Conservation (phyloP, 2,329 filamentous ascomycete species). For the Trichoderma sp. region DNA sequence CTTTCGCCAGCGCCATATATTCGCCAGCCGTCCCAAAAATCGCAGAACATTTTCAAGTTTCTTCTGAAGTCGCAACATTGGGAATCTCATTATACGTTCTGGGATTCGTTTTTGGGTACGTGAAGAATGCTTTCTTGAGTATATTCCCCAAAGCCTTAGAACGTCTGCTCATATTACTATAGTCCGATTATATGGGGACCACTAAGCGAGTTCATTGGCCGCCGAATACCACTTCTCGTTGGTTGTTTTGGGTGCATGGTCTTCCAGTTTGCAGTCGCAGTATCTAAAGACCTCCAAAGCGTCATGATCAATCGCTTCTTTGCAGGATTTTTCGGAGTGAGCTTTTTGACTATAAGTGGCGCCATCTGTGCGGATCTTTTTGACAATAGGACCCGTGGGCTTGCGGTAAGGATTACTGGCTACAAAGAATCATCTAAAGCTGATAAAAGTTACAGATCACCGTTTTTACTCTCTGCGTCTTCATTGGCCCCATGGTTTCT, state of each 20-base stretch:
- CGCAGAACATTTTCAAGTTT: not conserved
- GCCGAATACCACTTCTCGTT: not conserved
- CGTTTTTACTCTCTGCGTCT: not conserved
- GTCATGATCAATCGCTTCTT: not conserved
- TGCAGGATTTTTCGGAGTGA: not conserved
- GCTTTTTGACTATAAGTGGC: not conserved
- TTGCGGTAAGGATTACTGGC: not conserved
- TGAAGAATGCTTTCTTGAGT: not conserved
- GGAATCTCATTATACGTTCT: conserved; percentile 2
- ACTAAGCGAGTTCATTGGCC: not conserved
- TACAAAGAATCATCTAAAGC: not conserved
- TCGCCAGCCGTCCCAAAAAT: conserved; percentile 1
- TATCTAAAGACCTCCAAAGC: not conserved
- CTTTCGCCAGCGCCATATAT: conserved; percentile 9
- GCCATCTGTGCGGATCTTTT: not conserved
- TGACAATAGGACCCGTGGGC: not conserved
- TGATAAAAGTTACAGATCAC: not conserved
- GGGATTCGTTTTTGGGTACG: not conserved
- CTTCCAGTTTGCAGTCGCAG: not conserved
- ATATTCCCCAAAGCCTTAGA: not conserved
- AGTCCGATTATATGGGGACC: not conserved
- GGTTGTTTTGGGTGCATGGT: not conserved
- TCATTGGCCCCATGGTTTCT: not conserved
- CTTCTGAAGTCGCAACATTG: not conserved
- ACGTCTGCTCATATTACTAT: not conserved